Conservation (phyloP, 345 rosid genomes). For the Eucalyptus marginata region DNA sequence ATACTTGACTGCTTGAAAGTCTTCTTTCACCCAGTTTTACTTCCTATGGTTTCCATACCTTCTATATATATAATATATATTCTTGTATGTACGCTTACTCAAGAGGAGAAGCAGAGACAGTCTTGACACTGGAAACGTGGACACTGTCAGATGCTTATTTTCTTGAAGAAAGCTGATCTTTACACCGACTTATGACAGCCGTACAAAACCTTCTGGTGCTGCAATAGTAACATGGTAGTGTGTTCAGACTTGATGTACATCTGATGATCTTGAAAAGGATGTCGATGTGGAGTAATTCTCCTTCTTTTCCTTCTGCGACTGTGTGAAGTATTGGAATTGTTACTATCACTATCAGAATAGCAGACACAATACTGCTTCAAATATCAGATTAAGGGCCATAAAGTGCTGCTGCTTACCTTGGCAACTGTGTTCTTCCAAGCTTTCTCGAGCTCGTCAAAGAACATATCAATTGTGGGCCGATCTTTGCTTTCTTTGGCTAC, state of each 20-base stretch:
- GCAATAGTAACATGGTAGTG: background rate
- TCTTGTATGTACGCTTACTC: background rate
- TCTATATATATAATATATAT: background rate
- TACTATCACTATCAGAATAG: background rate
- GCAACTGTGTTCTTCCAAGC: slow-evolving; percentile 28
- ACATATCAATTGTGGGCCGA: slow-evolving; percentile 31
- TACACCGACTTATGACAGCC: background rate
- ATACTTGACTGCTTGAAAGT: background rate
- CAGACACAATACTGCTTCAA: background rate
- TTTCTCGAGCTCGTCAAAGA: slow-evolving; percentile 34
- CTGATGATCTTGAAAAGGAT: slow-evolving; percentile 9
- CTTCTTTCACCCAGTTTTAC: background rate
- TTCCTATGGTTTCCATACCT: background rate
- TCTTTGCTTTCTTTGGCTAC: slow-evolving; percentile 42
- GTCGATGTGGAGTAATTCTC: slow-evolving; percentile 3
- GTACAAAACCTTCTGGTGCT: background rate
- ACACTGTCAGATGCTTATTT: background rate
- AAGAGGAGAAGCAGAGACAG: background rate
- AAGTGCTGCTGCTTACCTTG: background rate
- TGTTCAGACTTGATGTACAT: slow-evolving; percentile 6
- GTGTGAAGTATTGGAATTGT: background rate
- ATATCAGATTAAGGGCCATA: background rate
- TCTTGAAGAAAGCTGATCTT: background rate
- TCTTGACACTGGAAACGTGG: background rate
- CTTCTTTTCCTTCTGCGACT: background rate